These are phyloP conservation scores for Zopfia rhizophila DNA, from an alignment of 2,329 filamentous ascomycete species.

Conservation along the genomic window DNA sequence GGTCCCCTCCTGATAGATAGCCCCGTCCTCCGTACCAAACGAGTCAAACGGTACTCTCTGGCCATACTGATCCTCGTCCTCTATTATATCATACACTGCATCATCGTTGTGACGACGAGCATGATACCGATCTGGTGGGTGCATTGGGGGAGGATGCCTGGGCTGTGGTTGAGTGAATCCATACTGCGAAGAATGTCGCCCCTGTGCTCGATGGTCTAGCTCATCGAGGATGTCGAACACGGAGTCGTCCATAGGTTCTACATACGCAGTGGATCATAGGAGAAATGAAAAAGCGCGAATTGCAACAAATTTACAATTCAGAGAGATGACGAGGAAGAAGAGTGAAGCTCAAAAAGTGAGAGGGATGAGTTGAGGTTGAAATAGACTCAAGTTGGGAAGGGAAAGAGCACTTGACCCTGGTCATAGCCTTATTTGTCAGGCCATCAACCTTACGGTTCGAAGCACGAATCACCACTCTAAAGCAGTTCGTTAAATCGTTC, in stretches of 20 bases:
- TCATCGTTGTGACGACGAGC: slow-evolving; percentile 23
- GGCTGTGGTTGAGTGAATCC: slow-evolving; percentile 26
- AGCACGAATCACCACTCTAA: too few relatives aligned
- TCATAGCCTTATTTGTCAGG: slow-evolving; percentile 21
- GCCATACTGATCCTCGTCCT: slow-evolving; percentile 32
- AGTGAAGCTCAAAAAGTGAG: not conserved
- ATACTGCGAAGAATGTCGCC: slow-evolving; percentile 19
- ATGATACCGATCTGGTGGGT: slow-evolving; percentile 39
- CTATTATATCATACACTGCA: slow-evolving; percentile 32
- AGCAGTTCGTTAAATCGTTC: too few relatives aligned
- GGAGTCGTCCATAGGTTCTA: slow-evolving; percentile 30
- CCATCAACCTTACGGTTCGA: too few relatives aligned
- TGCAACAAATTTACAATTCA: not conserved
- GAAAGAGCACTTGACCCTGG: slow-evolving; percentile 36
- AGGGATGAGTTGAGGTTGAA: slow-evolving; percentile 13
- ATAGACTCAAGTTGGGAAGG: slow-evolving; percentile 27
- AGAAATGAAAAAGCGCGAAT: slow-evolving; percentile 1
- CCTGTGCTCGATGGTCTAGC: slow-evolving; percentile 11
- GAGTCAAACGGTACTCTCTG: slow-evolving; percentile 52
- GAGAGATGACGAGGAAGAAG: slow-evolving; percentile 2
- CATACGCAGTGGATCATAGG: not conserved
- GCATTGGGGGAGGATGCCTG: slow-evolving; percentile 17
- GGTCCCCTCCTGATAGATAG: not conserved
- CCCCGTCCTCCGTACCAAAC: slow-evolving; percentile 62
- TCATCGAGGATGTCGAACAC: slow-evolving; percentile 21